These are phyloP conservation scores for Xylaria digitata DNA, from an alignment of 2,329 filamentous ascomycete genomes.

Conservation along the genomic window DNA sequence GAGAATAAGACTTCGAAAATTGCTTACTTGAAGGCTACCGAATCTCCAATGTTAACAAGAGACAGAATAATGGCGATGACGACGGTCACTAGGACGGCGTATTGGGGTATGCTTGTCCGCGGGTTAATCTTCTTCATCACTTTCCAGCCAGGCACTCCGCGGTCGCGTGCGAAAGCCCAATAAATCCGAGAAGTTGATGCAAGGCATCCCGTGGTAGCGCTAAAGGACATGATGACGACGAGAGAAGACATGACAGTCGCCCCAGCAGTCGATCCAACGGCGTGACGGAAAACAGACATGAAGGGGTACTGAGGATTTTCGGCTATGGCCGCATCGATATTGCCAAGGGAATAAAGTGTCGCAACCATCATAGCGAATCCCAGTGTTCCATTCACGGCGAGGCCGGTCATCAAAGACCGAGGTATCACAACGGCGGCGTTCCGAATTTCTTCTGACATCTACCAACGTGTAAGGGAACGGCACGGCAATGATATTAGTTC, in stretches of 20 bases:
- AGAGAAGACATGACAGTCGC: conserved; percentile 63
- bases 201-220: conserved; percentile 64
- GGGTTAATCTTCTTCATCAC: conserved; percentile 40
- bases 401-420: conserved; percentile 60
- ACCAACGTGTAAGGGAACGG: conserved; percentile 13
- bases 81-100: conserved; percentile 39
- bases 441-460: conserved; percentile 60
- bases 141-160: conserved; percentile 42
- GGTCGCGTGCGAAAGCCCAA: conserved; percentile 60
- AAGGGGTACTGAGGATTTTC: conserved; percentile 66
- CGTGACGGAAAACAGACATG: conserved; percentile 67
- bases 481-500: too few species aligned
- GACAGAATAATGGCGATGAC: conserved; percentile 41
- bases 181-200: conserved; percentile 68
- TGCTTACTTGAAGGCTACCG: conserved; percentile 40
- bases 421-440: conserved; percentile 63
- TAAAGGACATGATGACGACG: conserved; percentile 60
- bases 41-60: conserved; percentile 42
- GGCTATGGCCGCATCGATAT: conserved; percentile 57
- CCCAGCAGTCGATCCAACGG: conserved; percentile 59
- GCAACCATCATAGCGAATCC: conserved; percentile 69
- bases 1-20: not conserved
- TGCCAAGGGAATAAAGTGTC: conserved; percentile 64
- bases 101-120: conserved; percentile 41
- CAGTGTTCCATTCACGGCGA: conserved; percentile 62